A percentile compares a stretch with the other conserved stretches of the same genome.
phyloP scores from a whole-genome alignment of 768 basidiomycete genomes.

The Agaricus subrufescens region DNA sequence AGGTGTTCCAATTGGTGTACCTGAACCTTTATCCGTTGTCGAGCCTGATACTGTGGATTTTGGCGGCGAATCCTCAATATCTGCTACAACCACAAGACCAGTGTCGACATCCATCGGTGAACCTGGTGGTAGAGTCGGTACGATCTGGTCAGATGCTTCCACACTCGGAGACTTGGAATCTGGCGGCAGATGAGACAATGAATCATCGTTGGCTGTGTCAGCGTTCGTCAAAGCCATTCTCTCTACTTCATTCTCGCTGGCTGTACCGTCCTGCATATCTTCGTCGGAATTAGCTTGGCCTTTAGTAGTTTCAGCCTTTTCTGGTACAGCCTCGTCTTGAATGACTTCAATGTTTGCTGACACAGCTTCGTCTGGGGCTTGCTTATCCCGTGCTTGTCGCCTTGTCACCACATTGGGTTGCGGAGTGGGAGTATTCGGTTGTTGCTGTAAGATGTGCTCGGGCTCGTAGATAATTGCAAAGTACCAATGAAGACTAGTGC shows the following conservation, averaged over 20 bases:
- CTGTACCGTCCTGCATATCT: slow-evolving; percentile 9
- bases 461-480: slow-evolving; percentile 91
- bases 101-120: slow-evolving; percentile 1
- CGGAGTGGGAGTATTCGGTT: slow-evolving; percentile 9
- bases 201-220: slow-evolving; percentile 9
- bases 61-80: slow-evolving; percentile 8
- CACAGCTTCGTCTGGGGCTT: background rate
- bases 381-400: slow-evolving; percentile 16
- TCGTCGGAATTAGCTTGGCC: slow-evolving; percentile 9
- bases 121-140: background rate
- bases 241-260: slow-evolving; percentile 30
- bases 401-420: slow-evolving; percentile 12
- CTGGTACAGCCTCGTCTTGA: background rate
- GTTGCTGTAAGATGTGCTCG: slow-evolving; percentile 49
- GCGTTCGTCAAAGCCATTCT: slow-evolving; percentile 20
- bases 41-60: background rate
- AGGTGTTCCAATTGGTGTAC: background rate
- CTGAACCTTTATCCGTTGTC: background rate
- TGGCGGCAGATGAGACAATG: slow-evolving; percentile 4
- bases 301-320: background rate
- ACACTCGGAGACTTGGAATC: slow-evolving; percentile 8
- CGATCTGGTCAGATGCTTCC: background rate
- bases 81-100: slow-evolving; percentile 13
- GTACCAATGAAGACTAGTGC: slow-evolving; percentile 88
- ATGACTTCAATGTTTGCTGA: background rate